These are phyloP conservation scores for Fomes fomentarius DNA, from an alignment of 1,284 basidiomycete species.

Conservation along the genomic window DNA sequence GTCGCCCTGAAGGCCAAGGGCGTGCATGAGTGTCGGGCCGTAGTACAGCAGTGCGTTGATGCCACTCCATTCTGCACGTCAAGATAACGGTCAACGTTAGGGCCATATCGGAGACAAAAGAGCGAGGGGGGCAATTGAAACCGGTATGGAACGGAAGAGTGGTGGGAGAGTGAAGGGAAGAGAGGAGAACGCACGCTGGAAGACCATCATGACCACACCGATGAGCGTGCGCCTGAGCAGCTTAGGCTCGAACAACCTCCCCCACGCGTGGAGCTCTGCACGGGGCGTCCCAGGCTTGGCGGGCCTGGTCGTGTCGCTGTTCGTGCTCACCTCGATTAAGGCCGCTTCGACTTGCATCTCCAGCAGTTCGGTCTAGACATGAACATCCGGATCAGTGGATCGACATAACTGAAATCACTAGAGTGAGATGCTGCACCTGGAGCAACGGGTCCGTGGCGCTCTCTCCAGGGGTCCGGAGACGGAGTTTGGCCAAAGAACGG, in stretches of 20 bases:
- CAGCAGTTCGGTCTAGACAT: conserved; percentile 61
- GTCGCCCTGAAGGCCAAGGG: conserved; percentile 59
- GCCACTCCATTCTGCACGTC: conserved; percentile 72
- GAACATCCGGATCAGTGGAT: neutral
- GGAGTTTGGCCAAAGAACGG: conserved; percentile 54
- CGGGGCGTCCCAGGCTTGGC: conserved; percentile 29
- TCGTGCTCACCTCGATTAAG: conserved; percentile 42
- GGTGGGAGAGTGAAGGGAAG: neutral
- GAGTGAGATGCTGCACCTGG: conserved; percentile 41
- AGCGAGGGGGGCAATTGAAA: too few relatives aligned
- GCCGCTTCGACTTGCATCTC: conserved; percentile 72
- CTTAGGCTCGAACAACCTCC: conserved; percentile 51
- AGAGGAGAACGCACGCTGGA: conserved; percentile 61
- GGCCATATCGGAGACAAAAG: too few relatives aligned
- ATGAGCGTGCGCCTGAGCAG: conserved; percentile 65
- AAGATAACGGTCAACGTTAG: neutral
- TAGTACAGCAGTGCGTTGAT: conserved; percentile 85
- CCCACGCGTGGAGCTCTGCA: conserved; percentile 56
- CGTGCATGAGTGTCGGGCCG: conserved; percentile 70
- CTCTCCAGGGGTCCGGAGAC: conserved; percentile 43
- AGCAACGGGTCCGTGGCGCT: conserved; percentile 53
- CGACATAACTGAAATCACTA: neutral
- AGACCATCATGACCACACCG: conserved; percentile 76
- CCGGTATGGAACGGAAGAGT: too few relatives aligned
- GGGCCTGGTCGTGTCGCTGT: neutral